A percentile compares a stretch with the other conserved stretches of the same genome.
These are phyloP conservation scores for Nannochloris sp. DNA, from an alignment of 139 green algal species.

Conservation along the genomic window DNA sequence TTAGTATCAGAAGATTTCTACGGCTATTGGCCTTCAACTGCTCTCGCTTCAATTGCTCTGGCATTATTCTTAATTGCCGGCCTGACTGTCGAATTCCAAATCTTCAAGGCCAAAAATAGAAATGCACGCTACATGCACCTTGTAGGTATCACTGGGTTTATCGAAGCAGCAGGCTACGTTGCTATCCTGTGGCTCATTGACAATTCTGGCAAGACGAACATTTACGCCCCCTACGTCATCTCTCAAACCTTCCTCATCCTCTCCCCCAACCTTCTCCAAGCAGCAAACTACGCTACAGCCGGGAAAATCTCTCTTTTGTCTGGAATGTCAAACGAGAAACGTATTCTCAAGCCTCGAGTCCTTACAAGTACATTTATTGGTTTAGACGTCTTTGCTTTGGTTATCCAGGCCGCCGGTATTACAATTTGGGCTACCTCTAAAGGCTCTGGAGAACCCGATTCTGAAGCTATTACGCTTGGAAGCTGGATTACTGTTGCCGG, in stretches of 20 bases:
- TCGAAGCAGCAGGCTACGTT: background rate
- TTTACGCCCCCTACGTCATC: background rate
- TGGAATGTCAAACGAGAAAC: background rate
- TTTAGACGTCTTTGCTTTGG: background rate
- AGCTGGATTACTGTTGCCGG: conserved; percentile 8
- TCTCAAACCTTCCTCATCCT: conserved; percentile 3
- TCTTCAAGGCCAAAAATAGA: background rate
- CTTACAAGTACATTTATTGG: conserved; percentile 2
- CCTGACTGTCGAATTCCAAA: background rate
- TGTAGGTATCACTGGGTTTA: background rate
- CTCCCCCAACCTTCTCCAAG: conserved; percentile 6
- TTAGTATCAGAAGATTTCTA: background rate
- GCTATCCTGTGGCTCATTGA: conserved; percentile 4
- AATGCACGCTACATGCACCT: conserved; percentile 2
- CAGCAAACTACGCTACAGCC: background rate
- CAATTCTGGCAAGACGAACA: conserved; percentile 1
- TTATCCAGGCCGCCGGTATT: conserved; percentile 4
- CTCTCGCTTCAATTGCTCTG: background rate
- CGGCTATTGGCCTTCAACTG: background rate
- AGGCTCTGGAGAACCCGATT: background rate
- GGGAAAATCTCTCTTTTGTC: background rate
- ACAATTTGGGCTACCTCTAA: conserved; percentile 3
- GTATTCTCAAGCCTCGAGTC: background rate
- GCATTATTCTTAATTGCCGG: conserved; percentile 3
- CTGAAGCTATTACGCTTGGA: background rate